Evolutionary conservation across 2,329 filamentous ascomycete genomes (phyloP).

Genomic region (Fusarium tjaetaba): DNA sequence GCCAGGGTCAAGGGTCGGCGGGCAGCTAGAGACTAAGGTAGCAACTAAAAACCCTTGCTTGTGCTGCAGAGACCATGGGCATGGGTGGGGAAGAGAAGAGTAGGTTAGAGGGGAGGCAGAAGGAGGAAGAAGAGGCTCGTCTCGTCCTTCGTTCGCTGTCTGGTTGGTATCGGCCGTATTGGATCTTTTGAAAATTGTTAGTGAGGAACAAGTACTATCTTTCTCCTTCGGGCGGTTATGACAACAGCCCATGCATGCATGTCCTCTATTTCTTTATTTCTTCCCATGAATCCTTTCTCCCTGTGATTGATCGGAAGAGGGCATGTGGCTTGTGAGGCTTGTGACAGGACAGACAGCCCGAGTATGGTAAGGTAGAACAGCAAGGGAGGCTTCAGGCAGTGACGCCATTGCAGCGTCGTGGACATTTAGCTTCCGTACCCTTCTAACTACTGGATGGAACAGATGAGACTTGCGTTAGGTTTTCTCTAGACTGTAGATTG

Average conservation of each 20-base stretch:
- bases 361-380: neutral
- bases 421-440: constrained; percentile 2
- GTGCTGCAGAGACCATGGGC: constrained; percentile 10
- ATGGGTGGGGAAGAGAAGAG: constrained; percentile 13
- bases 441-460: constrained; percentile 1
- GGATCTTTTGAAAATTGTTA: constrained; percentile 40
- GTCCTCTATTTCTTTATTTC: neutral
- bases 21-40: constrained; percentile 8
- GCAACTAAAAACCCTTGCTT: constrained; percentile 27
- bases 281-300: neutral
- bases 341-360: constrained; percentile 11
- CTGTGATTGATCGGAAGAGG: constrained; percentile 12
- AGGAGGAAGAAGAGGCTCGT: constrained; percentile 22
- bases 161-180: neutral
- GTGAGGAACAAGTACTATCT: constrained; percentile 35
- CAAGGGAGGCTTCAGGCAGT: constrained; percentile 16
- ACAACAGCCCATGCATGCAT: constrained; percentile 21
- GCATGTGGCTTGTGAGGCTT: constrained; percentile 36
- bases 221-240: constrained; percentile 29
- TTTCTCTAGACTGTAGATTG: constrained; percentile 4
- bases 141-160: constrained; percentile 7
- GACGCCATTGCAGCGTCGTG: constrained; percentile 11
- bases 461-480: constrained; percentile 6
- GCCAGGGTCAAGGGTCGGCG: constrained; percentile 31
- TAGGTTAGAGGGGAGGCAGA: constrained; percentile 4